Evolutionary conservation across 495 filamentous ascomycete genomes (phyloP).

Genomic region (Bathelium albidoporum): DNA sequence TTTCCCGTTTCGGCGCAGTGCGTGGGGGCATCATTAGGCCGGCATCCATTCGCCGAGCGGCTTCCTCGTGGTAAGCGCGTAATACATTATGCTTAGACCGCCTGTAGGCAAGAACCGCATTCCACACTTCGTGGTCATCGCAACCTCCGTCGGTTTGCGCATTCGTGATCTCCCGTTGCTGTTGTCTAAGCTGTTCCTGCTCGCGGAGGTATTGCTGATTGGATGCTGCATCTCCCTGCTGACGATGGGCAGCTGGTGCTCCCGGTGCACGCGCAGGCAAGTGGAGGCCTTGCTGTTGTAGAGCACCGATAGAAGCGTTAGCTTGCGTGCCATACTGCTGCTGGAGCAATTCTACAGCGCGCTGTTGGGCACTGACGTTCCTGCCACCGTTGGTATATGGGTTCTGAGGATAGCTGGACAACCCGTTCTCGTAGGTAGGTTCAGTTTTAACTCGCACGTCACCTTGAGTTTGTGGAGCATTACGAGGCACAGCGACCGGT

Average conservation of each 20-base stretch:
- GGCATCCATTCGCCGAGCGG: slow-evolving; percentile 61
- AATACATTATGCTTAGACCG: slow-evolving; percentile 44
- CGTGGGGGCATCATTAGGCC: slow-evolving; percentile 65
- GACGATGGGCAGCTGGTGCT: slow-evolving; percentile 22
- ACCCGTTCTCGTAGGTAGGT: slow-evolving; percentile 34
- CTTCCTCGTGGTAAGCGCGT: slow-evolving; percentile 55
- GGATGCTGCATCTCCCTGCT: slow-evolving; percentile 35
- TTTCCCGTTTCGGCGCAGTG: slow-evolving; percentile 23
- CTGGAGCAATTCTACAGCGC: slow-evolving; percentile 57
- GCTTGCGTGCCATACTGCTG: slow-evolving; percentile 62
- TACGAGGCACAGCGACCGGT: not conserved
- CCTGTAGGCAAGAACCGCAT: slow-evolving; percentile 44
- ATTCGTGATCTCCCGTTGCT: slow-evolving; percentile 20
- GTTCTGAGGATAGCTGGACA: slow-evolving; percentile 25
- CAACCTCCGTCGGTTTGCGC: slow-evolving; percentile 67
- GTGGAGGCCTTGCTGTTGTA: slow-evolving; percentile 31
- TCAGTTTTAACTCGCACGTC: slow-evolving; percentile 63
- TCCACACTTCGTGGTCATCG: slow-evolving; percentile 45
- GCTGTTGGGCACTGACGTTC: slow-evolving; percentile 44
- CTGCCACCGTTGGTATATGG: slow-evolving; percentile 36
- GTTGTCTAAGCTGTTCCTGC: slow-evolving; percentile 21
- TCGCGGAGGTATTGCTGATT: slow-evolving; percentile 29
- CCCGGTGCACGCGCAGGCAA: slow-evolving; percentile 35
- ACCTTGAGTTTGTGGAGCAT: slow-evolving; percentile 25
- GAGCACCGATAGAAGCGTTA: slow-evolving; percentile 15